phyloP scores from a whole-genome alignment of 495 filamentous ascomycete species.

The Ramalina peruviana region DNA sequence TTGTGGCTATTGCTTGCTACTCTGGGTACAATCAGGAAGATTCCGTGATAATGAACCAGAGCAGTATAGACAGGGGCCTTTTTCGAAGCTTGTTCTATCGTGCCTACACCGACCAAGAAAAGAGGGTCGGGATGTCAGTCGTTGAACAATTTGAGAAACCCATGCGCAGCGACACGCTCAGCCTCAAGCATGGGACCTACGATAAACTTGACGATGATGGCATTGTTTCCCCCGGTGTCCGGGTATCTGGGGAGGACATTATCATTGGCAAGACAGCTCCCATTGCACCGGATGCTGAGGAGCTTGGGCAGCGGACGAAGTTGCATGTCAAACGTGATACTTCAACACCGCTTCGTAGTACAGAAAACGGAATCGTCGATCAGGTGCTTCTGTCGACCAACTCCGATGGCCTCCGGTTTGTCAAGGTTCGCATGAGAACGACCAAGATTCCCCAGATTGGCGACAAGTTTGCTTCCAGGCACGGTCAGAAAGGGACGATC shows the following conservation, averaged over 20 bases:
- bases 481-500: conserved; percentile 98
- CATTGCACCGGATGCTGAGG: conserved; percentile 79
- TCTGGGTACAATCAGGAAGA: conserved; percentile 99
- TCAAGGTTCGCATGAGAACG: conserved; percentile 92
- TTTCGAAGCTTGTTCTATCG: conserved; percentile 98
- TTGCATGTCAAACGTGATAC: conserved; percentile 86
- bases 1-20: conserved; percentile 93
- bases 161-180: conserved; percentile 69
- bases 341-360: conserved; percentile 85
- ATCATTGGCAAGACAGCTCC: conserved; percentile 98
- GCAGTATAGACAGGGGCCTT: conserved; percentile 88
- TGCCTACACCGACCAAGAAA: conserved; percentile 90
- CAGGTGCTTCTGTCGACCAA: conserved; percentile 87
- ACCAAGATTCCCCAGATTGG: conserved; percentile 98
- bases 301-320: conserved; percentile 82
- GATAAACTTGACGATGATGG: conserved; percentile 96
- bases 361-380: conserved; percentile 93
- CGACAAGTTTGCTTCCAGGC: conserved; percentile 97
- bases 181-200: conserved; percentile 89
- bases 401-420: conserved; percentile 75
- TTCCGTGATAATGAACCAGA: conserved; percentile 99
- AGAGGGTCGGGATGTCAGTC: conserved; percentile 76
- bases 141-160: conserved; percentile 94
- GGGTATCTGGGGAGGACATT: conserved; percentile 94
- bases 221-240: conserved; percentile 79